Conservation (phyloP, 1,284 basidiomycete genomes). For the Meira miltonrushii region DNA sequence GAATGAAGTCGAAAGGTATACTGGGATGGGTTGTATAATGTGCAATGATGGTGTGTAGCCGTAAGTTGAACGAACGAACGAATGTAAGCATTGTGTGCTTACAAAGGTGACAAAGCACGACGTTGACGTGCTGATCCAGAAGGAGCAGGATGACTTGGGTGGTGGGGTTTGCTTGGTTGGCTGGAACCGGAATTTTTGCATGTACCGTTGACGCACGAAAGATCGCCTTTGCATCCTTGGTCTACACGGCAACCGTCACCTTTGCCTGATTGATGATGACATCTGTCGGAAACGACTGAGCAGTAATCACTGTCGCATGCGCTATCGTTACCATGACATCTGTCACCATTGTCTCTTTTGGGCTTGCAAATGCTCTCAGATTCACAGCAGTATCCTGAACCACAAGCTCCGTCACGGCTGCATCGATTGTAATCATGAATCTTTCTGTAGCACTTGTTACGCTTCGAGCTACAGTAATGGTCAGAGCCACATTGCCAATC, state of each 20-base stretch:
- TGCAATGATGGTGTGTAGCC: no score
- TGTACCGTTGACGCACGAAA: not conserved
- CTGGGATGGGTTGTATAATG: no score
- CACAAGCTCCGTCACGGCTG: not conserved
- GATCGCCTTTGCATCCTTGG: not conserved
- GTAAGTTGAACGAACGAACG: no score
- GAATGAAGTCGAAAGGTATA: no score
- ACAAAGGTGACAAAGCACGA: no score
- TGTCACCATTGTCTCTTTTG: not conserved
- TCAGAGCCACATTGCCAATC: not conserved
- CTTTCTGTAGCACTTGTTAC: conserved; percentile 1
- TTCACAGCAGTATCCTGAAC: conserved; percentile 3
- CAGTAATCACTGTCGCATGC: not conserved
- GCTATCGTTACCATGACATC: not conserved
- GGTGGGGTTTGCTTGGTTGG: no score
- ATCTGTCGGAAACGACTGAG: not conserved
- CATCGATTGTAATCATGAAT: not conserved
- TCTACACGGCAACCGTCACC: not conserved
- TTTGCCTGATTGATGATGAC: not conserved
- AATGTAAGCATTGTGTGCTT: no score
- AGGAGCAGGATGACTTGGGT: no score
- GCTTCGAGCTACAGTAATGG: not conserved
- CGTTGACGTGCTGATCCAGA: no score
- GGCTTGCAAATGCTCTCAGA: not conserved
- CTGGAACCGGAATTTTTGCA: not conserved